phyloP scores from a whole-genome alignment of 148 eudicot genomes.

The Silene uniflora region DNA sequence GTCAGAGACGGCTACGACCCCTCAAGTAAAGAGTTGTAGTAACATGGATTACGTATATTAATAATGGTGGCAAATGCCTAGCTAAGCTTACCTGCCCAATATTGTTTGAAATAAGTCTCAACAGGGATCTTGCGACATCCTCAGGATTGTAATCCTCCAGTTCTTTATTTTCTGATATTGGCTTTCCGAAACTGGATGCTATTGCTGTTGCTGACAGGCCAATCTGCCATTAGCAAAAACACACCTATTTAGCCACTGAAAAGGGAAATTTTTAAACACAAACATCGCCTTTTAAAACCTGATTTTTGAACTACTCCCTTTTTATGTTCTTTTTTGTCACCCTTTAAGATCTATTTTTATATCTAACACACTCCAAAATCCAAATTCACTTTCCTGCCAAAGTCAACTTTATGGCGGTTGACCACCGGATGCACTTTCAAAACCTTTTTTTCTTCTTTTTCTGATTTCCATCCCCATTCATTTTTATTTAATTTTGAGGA shows the following conservation, averaged over 20 bases:
- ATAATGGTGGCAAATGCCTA: not conserved
- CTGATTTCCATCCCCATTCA: no score
- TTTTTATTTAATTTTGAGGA: no score
- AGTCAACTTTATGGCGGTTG: no score
- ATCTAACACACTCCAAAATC: no score
- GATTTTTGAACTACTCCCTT: no score
- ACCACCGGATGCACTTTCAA: no score
- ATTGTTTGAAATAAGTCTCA: slow-evolving; percentile 87
- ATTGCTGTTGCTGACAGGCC: slow-evolving; percentile 85
- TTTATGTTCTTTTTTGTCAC: no score
- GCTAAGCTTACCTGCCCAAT: slow-evolving; percentile 66
- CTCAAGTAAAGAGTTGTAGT: not conserved
- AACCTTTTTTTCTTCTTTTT: no score
- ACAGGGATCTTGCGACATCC: slow-evolving; percentile 72
- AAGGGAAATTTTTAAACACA: no score
- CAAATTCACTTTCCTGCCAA: no score
- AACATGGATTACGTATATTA: not conserved
- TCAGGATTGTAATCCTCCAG: slow-evolving; percentile 70
- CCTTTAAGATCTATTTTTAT: no score
- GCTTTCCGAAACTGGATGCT: slow-evolving; percentile 94
- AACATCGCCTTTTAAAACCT: no score
- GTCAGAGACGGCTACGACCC: not conserved
- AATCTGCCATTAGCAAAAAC: slow-evolving; percentile 44
- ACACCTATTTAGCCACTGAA: slow-evolving; percentile 1
- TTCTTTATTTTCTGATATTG: slow-evolving; percentile 62